These are phyloP conservation scores for Daldinia loculata DNA, from an alignment of 495 filamentous ascomycete species.

Conservation along the genomic window DNA sequence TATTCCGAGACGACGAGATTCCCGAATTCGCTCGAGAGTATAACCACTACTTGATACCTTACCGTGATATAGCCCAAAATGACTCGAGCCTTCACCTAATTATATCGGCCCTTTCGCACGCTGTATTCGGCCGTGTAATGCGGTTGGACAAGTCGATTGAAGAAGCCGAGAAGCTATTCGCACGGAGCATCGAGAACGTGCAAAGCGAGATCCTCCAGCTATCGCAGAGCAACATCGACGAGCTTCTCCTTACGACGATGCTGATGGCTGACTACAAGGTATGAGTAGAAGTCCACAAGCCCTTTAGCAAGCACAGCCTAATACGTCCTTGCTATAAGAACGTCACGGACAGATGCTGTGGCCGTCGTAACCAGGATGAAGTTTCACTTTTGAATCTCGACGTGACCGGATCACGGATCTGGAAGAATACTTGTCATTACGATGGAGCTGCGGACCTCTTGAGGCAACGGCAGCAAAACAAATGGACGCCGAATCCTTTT, in stretches of 20 bases:
- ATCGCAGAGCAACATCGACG: conserved; percentile 43
- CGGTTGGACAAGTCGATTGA: conserved; percentile 19
- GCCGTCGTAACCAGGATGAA: not conserved
- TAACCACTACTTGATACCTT: conserved; percentile 30
- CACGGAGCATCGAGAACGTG: conserved; percentile 25
- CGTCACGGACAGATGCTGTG: conserved; percentile 7
- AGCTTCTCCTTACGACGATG: conserved; percentile 46
- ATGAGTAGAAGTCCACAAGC: not conserved
- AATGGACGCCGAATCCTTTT: conserved; percentile 30
- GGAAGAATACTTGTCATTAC: conserved; percentile 38
- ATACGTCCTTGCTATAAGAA: conserved; percentile 8
- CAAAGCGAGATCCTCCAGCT: conserved; percentile 9
- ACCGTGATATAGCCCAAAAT: conserved; percentile 25
- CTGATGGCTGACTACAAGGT: conserved; percentile 47
- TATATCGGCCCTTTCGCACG: conserved; percentile 45
- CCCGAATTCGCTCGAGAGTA: conserved; percentile 37
- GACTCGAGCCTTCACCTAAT: conserved; percentile 45
- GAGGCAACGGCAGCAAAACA: conserved; percentile 34
- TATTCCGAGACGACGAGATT: conserved; percentile 28
- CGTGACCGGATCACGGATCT: conserved; percentile 35
- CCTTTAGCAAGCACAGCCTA: not conserved
- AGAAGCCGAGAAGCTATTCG: conserved; percentile 32
- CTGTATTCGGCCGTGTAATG: conserved; percentile 41
- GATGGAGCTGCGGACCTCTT: conserved; percentile 41
- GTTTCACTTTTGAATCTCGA: conserved; percentile 9